phyloP scores from a whole-genome alignment of 768 basidiomycete species.

The Suillus variegatus region DNA sequence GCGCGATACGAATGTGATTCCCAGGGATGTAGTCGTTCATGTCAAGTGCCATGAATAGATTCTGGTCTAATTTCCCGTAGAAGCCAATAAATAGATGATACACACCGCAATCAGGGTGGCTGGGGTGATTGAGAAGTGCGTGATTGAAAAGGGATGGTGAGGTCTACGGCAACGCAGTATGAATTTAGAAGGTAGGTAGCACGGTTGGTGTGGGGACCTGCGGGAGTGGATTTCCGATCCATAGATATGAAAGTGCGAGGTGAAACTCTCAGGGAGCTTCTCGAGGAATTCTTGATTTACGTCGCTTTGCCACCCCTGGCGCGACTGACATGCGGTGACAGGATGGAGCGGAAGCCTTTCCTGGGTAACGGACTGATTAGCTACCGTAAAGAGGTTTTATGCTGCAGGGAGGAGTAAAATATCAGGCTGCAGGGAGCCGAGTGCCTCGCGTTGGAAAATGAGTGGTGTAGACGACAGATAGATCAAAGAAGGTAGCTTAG shows the following conservation, averaged over 20 bases:
- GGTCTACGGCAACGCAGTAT: slow-evolving; percentile 16
- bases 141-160: slow-evolving; percentile 15
- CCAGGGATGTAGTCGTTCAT: slow-evolving; percentile 7
- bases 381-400: slow-evolving; percentile 13
- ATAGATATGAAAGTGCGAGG: slow-evolving; percentile 8
- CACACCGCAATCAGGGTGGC: slow-evolving; percentile 19
- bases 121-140: slow-evolving; percentile 24
- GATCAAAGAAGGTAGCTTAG: not conserved
- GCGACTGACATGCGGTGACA: slow-evolving; percentile 14
- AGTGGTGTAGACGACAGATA: not conserved
- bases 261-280: slow-evolving; percentile 10
- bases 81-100: slow-evolving; percentile 10
- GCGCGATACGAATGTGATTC: slow-evolving; percentile 14
- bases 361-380: slow-evolving; percentile 8
- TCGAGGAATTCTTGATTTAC: slow-evolving; percentile 23
- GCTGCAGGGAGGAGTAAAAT: slow-evolving; percentile 15
- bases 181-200: slow-evolving; percentile 10
- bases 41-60: slow-evolving; percentile 17
- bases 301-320: slow-evolving; percentile 19
- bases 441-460: slow-evolving; percentile 3
- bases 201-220: slow-evolving; percentile 11
- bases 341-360: slow-evolving; percentile 12
- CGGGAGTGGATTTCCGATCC: slow-evolving; percentile 13
- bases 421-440: slow-evolving; percentile 11
- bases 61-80: slow-evolving; percentile 8